Evolutionary conservation across 2,329 filamentous ascomycete genomes (phyloP), one percentile per base, ranked within the genome.

Genomic region (Claviceps quebecensis): DNA sequence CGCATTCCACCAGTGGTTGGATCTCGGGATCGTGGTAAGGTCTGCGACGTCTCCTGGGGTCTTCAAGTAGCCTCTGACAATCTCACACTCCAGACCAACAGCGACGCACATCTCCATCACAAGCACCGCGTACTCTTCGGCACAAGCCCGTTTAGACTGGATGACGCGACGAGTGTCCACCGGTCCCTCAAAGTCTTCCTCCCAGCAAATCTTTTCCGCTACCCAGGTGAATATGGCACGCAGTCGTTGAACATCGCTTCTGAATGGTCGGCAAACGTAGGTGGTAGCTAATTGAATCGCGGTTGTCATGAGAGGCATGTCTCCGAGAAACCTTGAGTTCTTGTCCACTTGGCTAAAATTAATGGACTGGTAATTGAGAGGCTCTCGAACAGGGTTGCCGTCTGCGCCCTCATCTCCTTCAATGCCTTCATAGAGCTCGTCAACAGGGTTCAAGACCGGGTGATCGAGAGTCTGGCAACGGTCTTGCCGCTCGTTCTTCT

Each of bases 1-100:
- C 0, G 88, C 83, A 59, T 98, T 98, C 93, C 93, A 98, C 82
- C 86, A 97, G 68, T 98, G 93, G 61, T 98, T 98, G 0, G 91
- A 78, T 34, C 84, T 81, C n/a, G 87, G 87, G 65, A 91, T 80
- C 53, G 84, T 84, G 55, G 86, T 86, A 44, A 89, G 73, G 59
- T 97, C 90, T 1, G 85, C 73, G 7, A 83, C 71, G 60, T 97
- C 93, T 0, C 91, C 91, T 0, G 93, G 93, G 1, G 79, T 76
- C 65, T 98, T 98, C 52, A 98, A 78, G 62, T 93, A 97, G 0
- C 93, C 93, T 54, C 83, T 81, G 14, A 98, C 81, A 19, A 95
- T 76, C 63, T 97, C 91, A 38, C 87, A 87, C 57, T 88, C 84
- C 38, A 98, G 76, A 4, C 91, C 90, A 48, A 95, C 86, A 2